Evolutionary conservation across 257 asterid genomes (phyloP), one percentile per base, ranked within the genome.

Genomic region (Verbascum thapsus): DNA sequence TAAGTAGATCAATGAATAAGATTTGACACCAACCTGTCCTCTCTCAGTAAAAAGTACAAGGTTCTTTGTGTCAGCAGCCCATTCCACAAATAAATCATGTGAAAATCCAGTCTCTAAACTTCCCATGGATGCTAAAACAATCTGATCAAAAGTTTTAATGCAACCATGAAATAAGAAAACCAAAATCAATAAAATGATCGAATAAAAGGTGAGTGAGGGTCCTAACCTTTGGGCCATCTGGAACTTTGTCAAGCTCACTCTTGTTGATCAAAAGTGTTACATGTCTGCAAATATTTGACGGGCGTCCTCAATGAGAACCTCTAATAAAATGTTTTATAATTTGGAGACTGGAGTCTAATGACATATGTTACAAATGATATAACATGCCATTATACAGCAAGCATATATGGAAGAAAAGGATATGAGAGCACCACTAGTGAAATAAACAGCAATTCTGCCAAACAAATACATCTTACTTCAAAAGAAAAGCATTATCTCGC

Each of bases 1-100:
- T 61, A 44, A 18, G 6, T 37, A 45, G 59, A 44, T 48, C 11
- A 64, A 59, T 43, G 55, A 57, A 70, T 64, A 70, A 63, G 62
- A 70, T 54, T 47, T 38, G 63, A 67, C 56, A 64, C 82, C 54
- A 67, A 92, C 99, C 99, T 92, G 99, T 81, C 94, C 97, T 77
- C 97, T 83, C 77, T 94, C 99, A 9, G 97, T 81, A 77, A 94
- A 94, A 62, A 94, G 91, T 69, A 94, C 90, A 51, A 94, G 95
- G 82, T 94, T 94, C 84, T 79, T 94, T n/a, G 76, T n/a, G 79
- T 90, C 97, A 57, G 87, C 84, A 70, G 97, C 97, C 97, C 99
- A 94, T 42, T 94, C 99, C 68, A 90, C 95, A 72, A 94, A 94
- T 58, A 94, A 80, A 66, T 94, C 99, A 71, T 94, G 99, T 20